Evolutionary conservation across 2,329 filamentous ascomycete species (phyloP), one percentile per base, ranked within the genome.

Genomic region (Stachybotrys echinatus): DNA sequence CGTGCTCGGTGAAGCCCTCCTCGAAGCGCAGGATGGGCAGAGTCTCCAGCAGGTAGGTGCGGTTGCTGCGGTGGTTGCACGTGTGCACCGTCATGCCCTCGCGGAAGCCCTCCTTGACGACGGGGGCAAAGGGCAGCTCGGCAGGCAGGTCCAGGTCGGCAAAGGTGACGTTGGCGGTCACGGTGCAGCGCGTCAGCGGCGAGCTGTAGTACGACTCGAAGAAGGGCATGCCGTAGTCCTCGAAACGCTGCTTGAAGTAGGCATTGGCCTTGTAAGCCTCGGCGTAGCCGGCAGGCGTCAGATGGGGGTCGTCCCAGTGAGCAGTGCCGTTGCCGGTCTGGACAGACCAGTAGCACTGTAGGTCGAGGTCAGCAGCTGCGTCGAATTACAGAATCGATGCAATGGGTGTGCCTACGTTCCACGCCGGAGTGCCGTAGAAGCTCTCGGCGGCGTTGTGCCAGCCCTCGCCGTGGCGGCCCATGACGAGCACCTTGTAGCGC

Each of bases 391-490:
- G 58, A 54, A 56, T 23, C 31, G 19, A 20, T 12, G 22, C 14
- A 22, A 20, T 12, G 17, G 44, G 22, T 21, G 17, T 34, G 27
- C 78, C 58, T 64, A 80, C 80, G 61, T 88, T 84, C 85, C 85
- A 88, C 3, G 80, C 81, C 2, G 81, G 77, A 0, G 84, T 88
- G 44, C 84, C 84, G 56, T 86, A 88, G 62, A 74, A 85, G 23
- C 73, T 71, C 65, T 88, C 82, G 14, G 84, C 85, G 6, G 74
- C 74, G 55, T 83, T 84, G 55, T 83, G 79, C 57, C 71, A 81
- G 12, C 86, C 86, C 65, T 89, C 78, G 20, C 86, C 87, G 60
- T 89, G 87, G 38, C 87, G 80, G 3, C 80, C 85, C 64, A 88
- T 73, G 65, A 84, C 84, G 23, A 89, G 62, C 10, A 90, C 73